phyloP scores from a whole-genome alignment of 164 flowering plant genomes.

The Echeveria elegans region DNA sequence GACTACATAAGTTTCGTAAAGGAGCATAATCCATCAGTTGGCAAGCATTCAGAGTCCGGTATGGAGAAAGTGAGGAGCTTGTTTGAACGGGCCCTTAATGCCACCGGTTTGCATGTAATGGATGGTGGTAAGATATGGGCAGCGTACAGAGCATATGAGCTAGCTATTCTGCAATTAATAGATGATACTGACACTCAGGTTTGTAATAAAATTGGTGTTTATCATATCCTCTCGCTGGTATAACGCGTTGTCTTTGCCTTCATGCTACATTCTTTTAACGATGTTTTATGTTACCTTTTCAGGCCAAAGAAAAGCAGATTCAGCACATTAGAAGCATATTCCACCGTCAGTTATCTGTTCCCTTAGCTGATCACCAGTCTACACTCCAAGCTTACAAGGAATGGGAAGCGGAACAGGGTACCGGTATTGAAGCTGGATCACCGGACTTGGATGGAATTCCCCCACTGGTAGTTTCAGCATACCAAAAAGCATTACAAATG shows the following conservation, averaged over 20 bases:
- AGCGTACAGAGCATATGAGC: conserved; percentile 77
- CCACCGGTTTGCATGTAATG: conserved; percentile 74
- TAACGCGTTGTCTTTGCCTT: background rate
- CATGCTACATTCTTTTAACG: background rate
- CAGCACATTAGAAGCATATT: conserved; percentile 66
- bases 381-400: conserved; percentile 58
- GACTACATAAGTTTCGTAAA: conserved; percentile 71
- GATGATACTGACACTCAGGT: conserved; percentile 52
- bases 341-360: conserved; percentile 81
- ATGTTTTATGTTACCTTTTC: conserved; percentile 11
- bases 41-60: conserved; percentile 43
- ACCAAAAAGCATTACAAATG: conserved; percentile 66
- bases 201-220: conserved; percentile 7
- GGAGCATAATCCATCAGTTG: conserved; percentile 54
- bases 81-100: conserved; percentile 86
- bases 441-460: conserved; percentile 42
- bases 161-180: conserved; percentile 41
- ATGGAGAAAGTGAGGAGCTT: conserved; percentile 59
- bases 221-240: background rate
- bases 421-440: conserved; percentile 26
- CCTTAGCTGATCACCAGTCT: conserved; percentile 36
- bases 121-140: conserved; percentile 86
- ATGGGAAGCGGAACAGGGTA: conserved; percentile 75
- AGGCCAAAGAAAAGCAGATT: conserved; percentile 69
- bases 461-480: conserved; percentile 53